Base-by-base conservation (phyloP, 1,284 basidiomycete species). In the Naganishia cerealis region DNA sequence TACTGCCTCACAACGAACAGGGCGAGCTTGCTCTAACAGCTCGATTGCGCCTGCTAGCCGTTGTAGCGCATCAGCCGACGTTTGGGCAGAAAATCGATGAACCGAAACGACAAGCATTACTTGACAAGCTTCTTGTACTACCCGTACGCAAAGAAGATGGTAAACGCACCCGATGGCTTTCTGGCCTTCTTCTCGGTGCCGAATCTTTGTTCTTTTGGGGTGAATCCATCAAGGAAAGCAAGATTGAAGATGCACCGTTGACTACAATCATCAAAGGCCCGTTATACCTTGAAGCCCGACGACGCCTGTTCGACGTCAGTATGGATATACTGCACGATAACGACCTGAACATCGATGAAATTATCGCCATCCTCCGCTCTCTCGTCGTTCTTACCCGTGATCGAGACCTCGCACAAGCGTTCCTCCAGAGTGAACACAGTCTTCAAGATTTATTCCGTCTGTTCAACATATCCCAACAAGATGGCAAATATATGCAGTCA, bases 341-440 rank as follows among this genome's bases (percentile, higher is more conserved):
- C 3, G 84, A 83, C 48, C 80, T 92, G 42, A 86, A 88, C 36
- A 85, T 85, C 62, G 91, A 94, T 74, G 90, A 93, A 72, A 82
- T 94, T 43, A 82, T 94, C 36, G 88, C 93, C 0, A 85, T 86
- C 12, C 81, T 95, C 18, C 86, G 92, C 29, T 83, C 95, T 26
- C 84, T 95, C 29, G 90, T 93, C 26, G 81, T 93, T 29, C 84
- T 96, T 62, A 91, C 93, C 0, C 85, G 90, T 18, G 87, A 91
- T 72, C 83, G 87, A 67, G 78, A 78, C 8, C 78, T 85, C 66
- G 88, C 88, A 1, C 67, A 65, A 26, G 40, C 59, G 3, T 68
- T 68, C 59, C 46, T 68, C 29, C 59, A 68, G 5, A 26, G 38
- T 26, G 50, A 68, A 12, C 43, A 55, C 38, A 62, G 67, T 55